Conservation (phyloP, 192 early-diverging fungal species). For the Coemansia sp. region DNA sequence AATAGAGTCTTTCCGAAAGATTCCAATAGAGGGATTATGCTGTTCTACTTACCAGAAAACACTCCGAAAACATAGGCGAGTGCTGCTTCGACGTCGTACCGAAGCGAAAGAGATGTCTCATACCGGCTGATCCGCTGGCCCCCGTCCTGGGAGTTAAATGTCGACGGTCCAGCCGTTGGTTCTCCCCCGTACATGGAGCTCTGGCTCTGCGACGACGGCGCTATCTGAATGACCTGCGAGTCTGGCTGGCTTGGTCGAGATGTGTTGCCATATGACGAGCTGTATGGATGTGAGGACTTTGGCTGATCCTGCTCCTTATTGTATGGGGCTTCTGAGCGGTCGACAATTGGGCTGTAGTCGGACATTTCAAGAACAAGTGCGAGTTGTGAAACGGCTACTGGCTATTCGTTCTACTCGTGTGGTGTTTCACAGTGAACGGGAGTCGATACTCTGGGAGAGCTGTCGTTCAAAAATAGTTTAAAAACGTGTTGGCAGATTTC, state of each 20-base stretch:
- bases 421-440: not conserved
- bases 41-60: slow-evolving; percentile 49
- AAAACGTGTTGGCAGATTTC: not conserved
- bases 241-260: slow-evolving; percentile 10
- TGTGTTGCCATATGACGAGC: slow-evolving; percentile 12
- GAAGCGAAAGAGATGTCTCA: slow-evolving; percentile 65
- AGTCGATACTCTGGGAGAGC: not conserved
- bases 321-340: slow-evolving; percentile 15
- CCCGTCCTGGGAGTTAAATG: slow-evolving; percentile 47
- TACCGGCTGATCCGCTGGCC: slow-evolving; percentile 75
- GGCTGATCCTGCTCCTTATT: slow-evolving; percentile 17
- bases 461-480: not conserved
- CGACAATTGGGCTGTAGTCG: slow-evolving; percentile 40
- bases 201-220: slow-evolving; percentile 5
- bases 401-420: not conserved
- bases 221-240: slow-evolving; percentile 30
- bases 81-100: slow-evolving; percentile 74
- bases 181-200: slow-evolving; percentile 20
- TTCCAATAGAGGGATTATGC: slow-evolving; percentile 29
- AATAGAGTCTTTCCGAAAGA: slow-evolving; percentile 7
- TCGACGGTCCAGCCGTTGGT: slow-evolving; percentile 46
- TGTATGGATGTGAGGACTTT: slow-evolving; percentile 44
- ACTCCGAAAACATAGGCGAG: slow-evolving; percentile 63
- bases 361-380: slow-evolving; percentile 23
- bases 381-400: not conserved